Evolutionary conservation across 2,329 filamentous ascomycete genomes (phyloP).

Genomic region (Zarea fungicola): DNA sequence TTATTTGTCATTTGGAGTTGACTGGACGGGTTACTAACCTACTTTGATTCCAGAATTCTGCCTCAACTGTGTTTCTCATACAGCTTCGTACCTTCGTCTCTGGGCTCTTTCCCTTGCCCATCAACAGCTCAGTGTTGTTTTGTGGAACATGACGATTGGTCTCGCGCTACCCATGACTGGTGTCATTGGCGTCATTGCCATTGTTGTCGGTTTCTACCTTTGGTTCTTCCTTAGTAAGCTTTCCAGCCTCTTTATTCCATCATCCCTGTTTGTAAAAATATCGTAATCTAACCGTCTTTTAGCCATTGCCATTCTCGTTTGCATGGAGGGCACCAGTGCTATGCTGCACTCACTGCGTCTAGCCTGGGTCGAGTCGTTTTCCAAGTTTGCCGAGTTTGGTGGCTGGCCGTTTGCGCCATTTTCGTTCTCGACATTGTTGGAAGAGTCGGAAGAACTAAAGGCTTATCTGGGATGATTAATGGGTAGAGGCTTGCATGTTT

Average conservation of each 20-base stretch:
- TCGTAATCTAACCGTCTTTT: not conserved
- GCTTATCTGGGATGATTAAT: conserved; percentile 44
- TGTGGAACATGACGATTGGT: conserved; percentile 93
- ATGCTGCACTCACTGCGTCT: conserved; percentile 90
- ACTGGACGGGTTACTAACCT: conserved; percentile 25
- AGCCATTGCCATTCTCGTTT: conserved; percentile 63
- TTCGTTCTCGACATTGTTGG: conserved; percentile 76
- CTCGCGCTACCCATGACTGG: conserved; percentile 66
- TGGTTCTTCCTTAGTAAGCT: conserved; percentile 76
- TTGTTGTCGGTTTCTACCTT: conserved; percentile 75
- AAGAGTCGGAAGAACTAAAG: conserved; percentile 67
- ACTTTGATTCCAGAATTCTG: conserved; percentile 73
- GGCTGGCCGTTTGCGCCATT: conserved; percentile 85
- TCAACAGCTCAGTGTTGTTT: conserved; percentile 91
- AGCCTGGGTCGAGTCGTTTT: conserved; percentile 97
- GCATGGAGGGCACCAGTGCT: conserved; percentile 94
- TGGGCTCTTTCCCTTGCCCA: conserved; percentile 97
- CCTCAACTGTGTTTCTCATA: conserved; percentile 97
- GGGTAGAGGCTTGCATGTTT: no score
- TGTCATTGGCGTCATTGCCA: conserved; percentile 67
- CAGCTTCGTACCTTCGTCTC: conserved; percentile 94
- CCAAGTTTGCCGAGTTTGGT: conserved; percentile 91
- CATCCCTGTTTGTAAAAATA: not conserved
- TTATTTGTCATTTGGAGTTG: not conserved
- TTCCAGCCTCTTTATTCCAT: not conserved